Percentiles rank a stretch among this genome's conserved stretches.
phyloP scores from a whole-genome alignment of 768 basidiomycete genomes.

The Lactarius vividus region DNA sequence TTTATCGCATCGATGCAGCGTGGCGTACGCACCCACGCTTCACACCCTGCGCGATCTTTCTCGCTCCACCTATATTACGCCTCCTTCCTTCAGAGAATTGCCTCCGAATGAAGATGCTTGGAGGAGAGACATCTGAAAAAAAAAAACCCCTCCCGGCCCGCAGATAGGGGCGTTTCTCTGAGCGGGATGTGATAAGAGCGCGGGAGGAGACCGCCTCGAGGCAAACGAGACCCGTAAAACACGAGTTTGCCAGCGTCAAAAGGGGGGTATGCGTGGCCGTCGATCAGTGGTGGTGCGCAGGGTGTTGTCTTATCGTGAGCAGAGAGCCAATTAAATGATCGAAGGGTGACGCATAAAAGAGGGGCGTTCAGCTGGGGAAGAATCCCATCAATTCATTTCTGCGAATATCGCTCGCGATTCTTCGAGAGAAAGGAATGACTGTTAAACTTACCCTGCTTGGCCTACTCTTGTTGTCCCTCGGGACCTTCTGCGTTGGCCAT shows the following conservation, averaged over 20 bases:
- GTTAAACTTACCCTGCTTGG: neutral
- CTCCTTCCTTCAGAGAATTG: neutral
- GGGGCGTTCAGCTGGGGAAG: neutral
- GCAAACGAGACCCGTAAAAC: neutral
- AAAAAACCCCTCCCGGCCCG: neutral
- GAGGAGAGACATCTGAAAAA: too few relatives aligned
- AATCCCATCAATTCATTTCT: neutral
- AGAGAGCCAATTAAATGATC: neutral
- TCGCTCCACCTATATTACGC: too few relatives aligned
- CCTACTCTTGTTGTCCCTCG: constrained; percentile 18
- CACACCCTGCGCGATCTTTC: neutral
- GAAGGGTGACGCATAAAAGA: constrained; percentile 14
- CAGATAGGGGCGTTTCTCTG: neutral
- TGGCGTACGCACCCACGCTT: neutral
- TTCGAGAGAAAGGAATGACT: constrained; percentile 3
- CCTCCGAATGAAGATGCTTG: too few relatives aligned
- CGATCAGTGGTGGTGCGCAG: constrained; percentile 2
- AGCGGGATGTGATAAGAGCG: constrained; percentile 1
- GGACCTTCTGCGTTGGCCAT: constrained; percentile 33
- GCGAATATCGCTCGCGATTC: neutral
- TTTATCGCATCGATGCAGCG: neutral
- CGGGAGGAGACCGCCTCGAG: constrained; percentile 13
- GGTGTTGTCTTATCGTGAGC: constrained; percentile 4
- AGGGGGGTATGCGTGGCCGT: constrained; percentile 3
- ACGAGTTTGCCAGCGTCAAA: constrained; percentile 6